Conservation (phyloP, 2,329 filamentous ascomycete genomes). For the Whalleya microplaca region DNA sequence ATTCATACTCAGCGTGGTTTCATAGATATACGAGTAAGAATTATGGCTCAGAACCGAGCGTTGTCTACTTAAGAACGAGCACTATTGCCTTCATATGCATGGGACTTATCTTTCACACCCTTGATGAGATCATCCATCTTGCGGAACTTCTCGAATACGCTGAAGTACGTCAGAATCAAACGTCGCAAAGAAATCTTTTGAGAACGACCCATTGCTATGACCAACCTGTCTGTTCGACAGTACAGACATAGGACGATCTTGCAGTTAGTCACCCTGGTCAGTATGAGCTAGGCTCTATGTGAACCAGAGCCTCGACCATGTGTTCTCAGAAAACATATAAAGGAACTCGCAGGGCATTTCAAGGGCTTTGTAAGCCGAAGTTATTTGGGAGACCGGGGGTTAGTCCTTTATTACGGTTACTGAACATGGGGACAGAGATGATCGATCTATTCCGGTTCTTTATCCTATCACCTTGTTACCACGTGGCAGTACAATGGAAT, state of each 20-base stretch:
- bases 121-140: background rate
- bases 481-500: background rate
- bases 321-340: background rate
- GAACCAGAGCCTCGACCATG: background rate
- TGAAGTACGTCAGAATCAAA: conserved; percentile 8
- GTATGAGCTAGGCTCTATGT: background rate
- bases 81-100: too few species aligned
- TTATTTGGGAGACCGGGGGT: background rate
- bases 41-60: background rate
- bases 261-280: background rate
- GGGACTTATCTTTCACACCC: background rate
- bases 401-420: background rate
- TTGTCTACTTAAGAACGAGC: background rate
- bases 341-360: too few species aligned
- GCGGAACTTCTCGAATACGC: conserved; percentile 9
- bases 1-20: too few species aligned
- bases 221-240: background rate
- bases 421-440: background rate
- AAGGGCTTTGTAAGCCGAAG: too few species aligned
- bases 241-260: too few species aligned
- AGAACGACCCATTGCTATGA: background rate
- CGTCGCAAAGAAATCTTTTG: conserved; percentile 3
- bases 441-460: background rate
- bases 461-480: background rate
- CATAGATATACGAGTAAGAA: too few species aligned